Evolutionary conservation across 2,329 filamentous ascomycete genomes (phyloP), one percentile per base, ranked within the genome.

Genomic region (Aspergillus udagawae): DNA sequence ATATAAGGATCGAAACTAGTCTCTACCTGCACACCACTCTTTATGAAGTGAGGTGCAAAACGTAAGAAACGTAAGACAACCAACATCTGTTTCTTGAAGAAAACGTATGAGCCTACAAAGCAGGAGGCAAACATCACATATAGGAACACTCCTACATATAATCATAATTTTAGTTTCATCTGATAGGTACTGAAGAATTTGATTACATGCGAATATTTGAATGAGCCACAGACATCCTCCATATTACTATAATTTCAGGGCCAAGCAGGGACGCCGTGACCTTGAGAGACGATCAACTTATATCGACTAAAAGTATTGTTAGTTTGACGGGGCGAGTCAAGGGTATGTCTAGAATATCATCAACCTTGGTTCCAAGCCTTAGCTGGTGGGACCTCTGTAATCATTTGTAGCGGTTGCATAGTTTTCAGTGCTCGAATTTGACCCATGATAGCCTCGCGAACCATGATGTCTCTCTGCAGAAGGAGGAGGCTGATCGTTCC

Each of bases 311-410:
- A 14, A 6, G 32, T 35, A 35, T 17, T 14, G 32, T 35, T 35
- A 35, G 32, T 17, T 35, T 35, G 32, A 35, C 32, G 14, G 32
- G 32, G 17, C 32, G 32, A 35, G 32, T 35, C 32, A 35, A 35
- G 32, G 32, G 4, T 14, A 35, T 7, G 32, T 14, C 32, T 35
- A 6, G 29, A 12, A 32, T 32, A 35, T 35, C 14, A 35, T 17
- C 32, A 6, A 35, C 32, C 32, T 35, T 35, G 32, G 4, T 35
- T 17, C 14, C 4, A 14, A 17, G 32, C 32, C 63, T 65, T 82
- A 77, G 9, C 77, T 73, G 5, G 80, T 80, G 38, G 61, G 54
- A 51, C 58, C 59, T n/a, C 27, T 47, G 21, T 53, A 38, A 20
- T 55, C 55, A 38, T 49, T 47, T 4, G 45, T 51, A 28, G 42